phyloP scores from a whole-genome alignment of 305 asterid species.

The Caryopteris hybrid region DNA sequence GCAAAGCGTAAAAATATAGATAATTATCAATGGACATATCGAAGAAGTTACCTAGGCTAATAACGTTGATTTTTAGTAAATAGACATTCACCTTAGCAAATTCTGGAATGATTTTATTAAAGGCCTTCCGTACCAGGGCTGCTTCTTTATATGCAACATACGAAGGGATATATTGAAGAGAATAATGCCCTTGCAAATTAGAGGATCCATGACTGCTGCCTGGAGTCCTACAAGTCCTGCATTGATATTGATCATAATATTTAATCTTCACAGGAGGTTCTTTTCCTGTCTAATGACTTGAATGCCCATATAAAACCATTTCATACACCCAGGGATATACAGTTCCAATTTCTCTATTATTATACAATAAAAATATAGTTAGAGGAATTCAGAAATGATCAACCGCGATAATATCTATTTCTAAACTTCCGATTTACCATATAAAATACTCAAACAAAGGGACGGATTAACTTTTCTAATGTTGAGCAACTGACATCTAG shows the following conservation, averaged over 20 bases:
- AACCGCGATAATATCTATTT: not conserved
- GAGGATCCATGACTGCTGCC: slow-evolving; percentile 73
- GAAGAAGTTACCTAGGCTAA: not conserved
- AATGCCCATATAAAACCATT: not conserved
- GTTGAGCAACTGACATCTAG: too few species aligned
- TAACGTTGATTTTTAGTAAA: not conserved
- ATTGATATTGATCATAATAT: slow-evolving; percentile 8
- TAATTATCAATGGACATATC: not conserved
- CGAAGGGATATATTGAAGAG: slow-evolving; percentile 86
- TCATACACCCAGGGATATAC: not conserved
- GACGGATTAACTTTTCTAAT: too few species aligned
- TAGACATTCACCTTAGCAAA: slow-evolving; percentile 56
- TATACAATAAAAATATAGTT: not conserved
- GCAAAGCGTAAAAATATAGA: not conserved
- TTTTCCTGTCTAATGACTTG: not conserved
- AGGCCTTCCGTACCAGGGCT: slow-evolving; percentile 85
- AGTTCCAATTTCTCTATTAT: not conserved
- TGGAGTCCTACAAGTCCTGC: slow-evolving; percentile 96
- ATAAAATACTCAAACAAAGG: too few species aligned
- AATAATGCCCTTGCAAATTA: slow-evolving; percentile 69
- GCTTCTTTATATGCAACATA: slow-evolving; percentile 87
- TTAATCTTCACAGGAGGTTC: not conserved
- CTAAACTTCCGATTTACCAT: too few species aligned
- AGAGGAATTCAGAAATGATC: not conserved
- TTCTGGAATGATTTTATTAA: slow-evolving; percentile 73